phyloP scores from a whole-genome alignment of 805 yeast species.

The Ogataea neopini region DNA sequence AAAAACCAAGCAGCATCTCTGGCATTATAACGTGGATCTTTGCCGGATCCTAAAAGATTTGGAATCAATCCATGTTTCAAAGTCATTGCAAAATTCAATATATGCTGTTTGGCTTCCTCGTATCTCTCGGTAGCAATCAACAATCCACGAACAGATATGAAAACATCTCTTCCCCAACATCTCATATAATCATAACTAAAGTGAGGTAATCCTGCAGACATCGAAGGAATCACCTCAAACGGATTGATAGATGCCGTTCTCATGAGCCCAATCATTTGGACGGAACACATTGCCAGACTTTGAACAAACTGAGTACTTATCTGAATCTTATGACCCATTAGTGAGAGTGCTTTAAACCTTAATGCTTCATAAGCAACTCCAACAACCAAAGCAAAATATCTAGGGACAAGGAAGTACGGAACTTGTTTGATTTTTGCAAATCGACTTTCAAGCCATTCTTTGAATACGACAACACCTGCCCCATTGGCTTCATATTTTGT shows the following conservation, averaged over 20 bases:
- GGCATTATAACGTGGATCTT: slow-evolving; percentile 92
- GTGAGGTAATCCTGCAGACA: slow-evolving; percentile 97
- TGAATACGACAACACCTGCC: slow-evolving; percentile 54
- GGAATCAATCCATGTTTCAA: slow-evolving; percentile 95
- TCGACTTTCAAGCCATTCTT: slow-evolving; percentile 68
- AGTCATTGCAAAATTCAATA: slow-evolving; percentile 84
- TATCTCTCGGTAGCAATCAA: slow-evolving; percentile 73
- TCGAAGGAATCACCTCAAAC: slow-evolving; percentile 56
- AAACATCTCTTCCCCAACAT: slow-evolving; percentile 98
- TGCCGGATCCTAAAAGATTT: slow-evolving; percentile 86
- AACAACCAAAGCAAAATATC: slow-evolving; percentile 80
- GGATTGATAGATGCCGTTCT: slow-evolving; percentile 77
- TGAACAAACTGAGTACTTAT: slow-evolving; percentile 73
- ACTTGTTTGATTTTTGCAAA: slow-evolving; percentile 60
- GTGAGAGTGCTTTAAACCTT: slow-evolving; percentile 61
- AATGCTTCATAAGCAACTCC: slow-evolving; percentile 85
- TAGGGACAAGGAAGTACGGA: slow-evolving; percentile 83
- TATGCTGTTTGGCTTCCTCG: slow-evolving; percentile 79
- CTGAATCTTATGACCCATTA: slow-evolving; percentile 56
- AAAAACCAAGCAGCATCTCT: slow-evolving; percentile 98
- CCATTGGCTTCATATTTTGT: slow-evolving; percentile 47
- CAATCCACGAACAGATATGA: slow-evolving; percentile 82
- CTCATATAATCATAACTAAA: slow-evolving; percentile 90
- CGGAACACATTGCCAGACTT: slow-evolving; percentile 73
- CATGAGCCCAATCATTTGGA: slow-evolving; percentile 82